These are phyloP conservation scores for Pisolithus thermaeus DNA, from an alignment of 1,284 basidiomycete species.

Conservation along the genomic window DNA sequence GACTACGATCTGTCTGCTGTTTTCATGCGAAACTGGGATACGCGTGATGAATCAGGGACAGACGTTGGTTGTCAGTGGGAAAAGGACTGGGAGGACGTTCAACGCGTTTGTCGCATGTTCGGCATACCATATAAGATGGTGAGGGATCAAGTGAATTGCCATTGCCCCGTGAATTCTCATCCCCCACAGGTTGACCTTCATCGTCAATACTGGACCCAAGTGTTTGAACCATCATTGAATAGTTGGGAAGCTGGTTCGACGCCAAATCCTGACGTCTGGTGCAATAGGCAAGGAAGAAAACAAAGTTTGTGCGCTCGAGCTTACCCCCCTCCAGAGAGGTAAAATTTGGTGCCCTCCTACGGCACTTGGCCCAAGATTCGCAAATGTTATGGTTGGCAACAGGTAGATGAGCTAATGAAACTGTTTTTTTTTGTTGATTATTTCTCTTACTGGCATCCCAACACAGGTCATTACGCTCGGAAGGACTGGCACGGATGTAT, in stretches of 20 bases:
- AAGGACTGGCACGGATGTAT: slow-evolving; percentile 43
- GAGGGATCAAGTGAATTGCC: slow-evolving; percentile 14
- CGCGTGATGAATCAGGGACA: slow-evolving; percentile 61
- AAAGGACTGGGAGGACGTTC: slow-evolving; percentile 90
- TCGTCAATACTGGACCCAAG: slow-evolving; percentile 81
- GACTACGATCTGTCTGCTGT: slow-evolving; percentile 81
- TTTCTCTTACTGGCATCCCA: background rate
- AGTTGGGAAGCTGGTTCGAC: slow-evolving; percentile 76
- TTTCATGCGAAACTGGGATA: slow-evolving; percentile 97
- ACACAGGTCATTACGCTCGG: slow-evolving; percentile 83
- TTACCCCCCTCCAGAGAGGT: slow-evolving; percentile 58
- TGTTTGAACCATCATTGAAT: slow-evolving; percentile 79
- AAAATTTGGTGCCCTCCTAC: slow-evolving; percentile 87
- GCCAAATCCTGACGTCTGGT: slow-evolving; percentile 93
- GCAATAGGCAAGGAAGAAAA: slow-evolving; percentile 62
- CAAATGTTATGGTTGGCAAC: slow-evolving; percentile 69
- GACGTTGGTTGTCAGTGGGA: slow-evolving; percentile 91
- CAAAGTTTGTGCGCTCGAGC: background rate
- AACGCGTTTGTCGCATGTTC: slow-evolving; percentile 65
- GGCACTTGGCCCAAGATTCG: slow-evolving; percentile 43
- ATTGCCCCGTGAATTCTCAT: slow-evolving; percentile 5
- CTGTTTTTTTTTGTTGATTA: background rate
- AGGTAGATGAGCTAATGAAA: slow-evolving; percentile 37
- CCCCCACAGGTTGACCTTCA: slow-evolving; percentile 68
- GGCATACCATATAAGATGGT: slow-evolving; percentile 69